Evolutionary conservation across 768 basidiomycete species (phyloP).

Genomic region (Leccinum olivaceopallidum): DNA sequence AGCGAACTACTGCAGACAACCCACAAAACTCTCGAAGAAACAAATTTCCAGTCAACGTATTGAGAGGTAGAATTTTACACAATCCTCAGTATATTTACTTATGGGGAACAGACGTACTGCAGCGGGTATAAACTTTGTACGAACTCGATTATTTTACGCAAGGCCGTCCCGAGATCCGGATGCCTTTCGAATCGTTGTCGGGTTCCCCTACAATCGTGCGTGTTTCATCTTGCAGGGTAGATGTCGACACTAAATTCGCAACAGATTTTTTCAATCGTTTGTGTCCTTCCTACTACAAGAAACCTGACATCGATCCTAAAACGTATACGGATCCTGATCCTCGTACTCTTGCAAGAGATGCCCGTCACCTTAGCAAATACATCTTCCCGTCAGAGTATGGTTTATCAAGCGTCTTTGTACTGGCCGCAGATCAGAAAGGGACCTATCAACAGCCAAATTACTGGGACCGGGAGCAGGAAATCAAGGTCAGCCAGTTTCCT

Average conservation of each 20-base stretch:
- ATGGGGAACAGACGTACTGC: constrained; percentile 40
- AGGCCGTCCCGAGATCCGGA: constrained; percentile 53
- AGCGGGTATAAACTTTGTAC: constrained; percentile 51
- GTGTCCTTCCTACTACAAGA: constrained; percentile 42
- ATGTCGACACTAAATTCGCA: not conserved
- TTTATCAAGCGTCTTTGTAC: constrained; percentile 57
- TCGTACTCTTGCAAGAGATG: constrained; percentile 46
- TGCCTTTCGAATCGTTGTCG: constrained; percentile 53
- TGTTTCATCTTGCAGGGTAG: not conserved
- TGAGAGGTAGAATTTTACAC: constrained; percentile 19
- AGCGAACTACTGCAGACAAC: constrained; percentile 4
- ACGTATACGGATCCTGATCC: constrained; percentile 46
- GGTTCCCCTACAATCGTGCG: constrained; percentile 70
- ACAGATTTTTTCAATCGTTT: constrained; percentile 68
- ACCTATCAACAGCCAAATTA: constrained; percentile 48
- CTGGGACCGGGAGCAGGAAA: constrained; percentile 64
- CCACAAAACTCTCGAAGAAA: constrained; percentile 10
- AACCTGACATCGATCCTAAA: constrained; percentile 27
- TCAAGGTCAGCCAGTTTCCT: constrained; percentile 48
- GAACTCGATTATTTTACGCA: constrained; percentile 67
- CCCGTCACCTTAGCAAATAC: constrained; percentile 74
- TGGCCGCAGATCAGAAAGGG: constrained; percentile 23
- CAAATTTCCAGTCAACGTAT: constrained; percentile 12
- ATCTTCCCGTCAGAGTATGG: constrained; percentile 83
- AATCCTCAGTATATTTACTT: not conserved